These are phyloP conservation scores for Xylariaceae sp. DNA, from an alignment of 2,329 filamentous ascomycete species.

Conservation along the genomic window DNA sequence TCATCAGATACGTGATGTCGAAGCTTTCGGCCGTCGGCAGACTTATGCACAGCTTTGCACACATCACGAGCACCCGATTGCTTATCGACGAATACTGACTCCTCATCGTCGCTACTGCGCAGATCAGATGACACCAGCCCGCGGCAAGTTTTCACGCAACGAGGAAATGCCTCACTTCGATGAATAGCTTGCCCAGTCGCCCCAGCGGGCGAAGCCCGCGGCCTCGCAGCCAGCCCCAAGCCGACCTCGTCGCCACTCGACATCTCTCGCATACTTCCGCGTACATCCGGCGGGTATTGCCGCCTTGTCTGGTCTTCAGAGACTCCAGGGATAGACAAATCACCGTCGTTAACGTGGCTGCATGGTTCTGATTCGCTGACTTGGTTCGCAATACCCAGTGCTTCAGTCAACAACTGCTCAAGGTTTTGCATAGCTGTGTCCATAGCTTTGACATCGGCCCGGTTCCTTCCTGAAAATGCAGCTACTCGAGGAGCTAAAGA, in stretches of 20 bases:
- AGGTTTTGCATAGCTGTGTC: slow-evolving; percentile 31
- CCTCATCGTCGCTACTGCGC: slow-evolving; percentile 15
- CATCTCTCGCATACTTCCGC: slow-evolving; percentile 12
- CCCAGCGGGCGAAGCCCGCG: slow-evolving; percentile 11
- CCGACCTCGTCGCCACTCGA: slow-evolving; percentile 11
- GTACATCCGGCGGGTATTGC: slow-evolving; percentile 10
- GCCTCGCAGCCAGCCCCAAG: neutral
- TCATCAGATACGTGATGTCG: slow-evolving; percentile 9
- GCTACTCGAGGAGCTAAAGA: slow-evolving; percentile 17
- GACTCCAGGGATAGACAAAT: slow-evolving; percentile 11
- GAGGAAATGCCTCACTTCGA: slow-evolving; percentile 7
- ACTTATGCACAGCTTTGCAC: slow-evolving; percentile 10
- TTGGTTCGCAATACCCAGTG: slow-evolving; percentile 38
- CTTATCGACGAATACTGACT: slow-evolving; percentile 6
- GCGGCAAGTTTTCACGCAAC: slow-evolving; percentile 5
- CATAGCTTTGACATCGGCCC: slow-evolving; percentile 18
- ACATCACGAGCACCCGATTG: slow-evolving; percentile 5
- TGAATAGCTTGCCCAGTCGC: slow-evolving; percentile 7
- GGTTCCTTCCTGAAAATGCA: slow-evolving; percentile 22
- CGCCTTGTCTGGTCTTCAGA: slow-evolving; percentile 5
- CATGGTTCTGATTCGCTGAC: slow-evolving; percentile 29
- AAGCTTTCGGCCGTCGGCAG: slow-evolving; percentile 2
- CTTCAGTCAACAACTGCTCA: slow-evolving; percentile 43
- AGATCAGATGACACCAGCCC: slow-evolving; percentile 11
- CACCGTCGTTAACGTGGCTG: slow-evolving; percentile 18